Conservation (phyloP, 2,329 filamentous ascomycete species). For the Blumeria graminis region DNA sequence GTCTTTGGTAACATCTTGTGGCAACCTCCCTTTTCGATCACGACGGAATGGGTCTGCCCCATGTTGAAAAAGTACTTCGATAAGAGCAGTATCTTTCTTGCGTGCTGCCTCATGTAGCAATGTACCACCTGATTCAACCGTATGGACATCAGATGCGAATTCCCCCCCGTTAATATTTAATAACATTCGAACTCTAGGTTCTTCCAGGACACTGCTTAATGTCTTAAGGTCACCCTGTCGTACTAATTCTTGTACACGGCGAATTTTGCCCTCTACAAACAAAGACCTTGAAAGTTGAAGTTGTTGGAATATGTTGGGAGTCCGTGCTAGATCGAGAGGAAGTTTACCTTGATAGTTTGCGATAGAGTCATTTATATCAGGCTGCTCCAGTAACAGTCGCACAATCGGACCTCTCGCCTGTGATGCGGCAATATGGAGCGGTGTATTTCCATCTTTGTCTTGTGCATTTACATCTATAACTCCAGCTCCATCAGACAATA, state of each 20-base stretch:
- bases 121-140: slow-evolving; percentile 66
- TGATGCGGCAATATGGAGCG: slow-evolving; percentile 65
- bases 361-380: slow-evolving; percentile 68
- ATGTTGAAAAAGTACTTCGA: slow-evolving; percentile 74
- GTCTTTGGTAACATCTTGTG: slow-evolving; percentile 90
- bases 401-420: slow-evolving; percentile 66
- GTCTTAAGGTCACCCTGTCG: slow-evolving; percentile 47
- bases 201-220: slow-evolving; percentile 59
- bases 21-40: slow-evolving; percentile 83
- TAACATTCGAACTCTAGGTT: slow-evolving; percentile 62
- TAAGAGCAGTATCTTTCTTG: slow-evolving; percentile 64
- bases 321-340: slow-evolving; percentile 70
- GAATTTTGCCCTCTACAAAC: slow-evolving; percentile 69
- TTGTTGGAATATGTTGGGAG: slow-evolving; percentile 85
- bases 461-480: slow-evolving; percentile 65
- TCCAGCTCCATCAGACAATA: slow-evolving; percentile 49
- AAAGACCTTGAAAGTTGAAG: slow-evolving; percentile 75
- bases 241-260: slow-evolving; percentile 62
- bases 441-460: slow-evolving; percentile 84
- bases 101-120: slow-evolving; percentile 82
- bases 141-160: slow-evolving; percentile 56
- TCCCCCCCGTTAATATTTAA: slow-evolving; percentile 86
- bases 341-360: slow-evolving; percentile 66
- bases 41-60: slow-evolving; percentile 89
- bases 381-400: slow-evolving; percentile 57